Evolutionary conservation across 805 yeast genomes (phyloP).

Genomic region (Zygosaccharomyces siamensis): DNA sequence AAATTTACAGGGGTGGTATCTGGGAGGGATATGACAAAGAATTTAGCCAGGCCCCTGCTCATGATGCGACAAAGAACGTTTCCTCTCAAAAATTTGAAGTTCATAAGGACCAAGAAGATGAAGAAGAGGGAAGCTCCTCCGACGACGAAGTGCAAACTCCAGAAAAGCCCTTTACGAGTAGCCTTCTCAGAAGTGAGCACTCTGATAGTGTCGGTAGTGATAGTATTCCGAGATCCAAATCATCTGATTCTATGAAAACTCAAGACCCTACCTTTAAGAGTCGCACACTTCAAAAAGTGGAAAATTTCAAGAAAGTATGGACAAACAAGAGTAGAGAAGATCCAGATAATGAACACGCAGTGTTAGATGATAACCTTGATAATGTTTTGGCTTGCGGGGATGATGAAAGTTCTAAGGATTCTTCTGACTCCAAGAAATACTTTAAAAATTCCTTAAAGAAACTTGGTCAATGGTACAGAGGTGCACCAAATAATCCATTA

Average conservation of each 20-base stretch:
- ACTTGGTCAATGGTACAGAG: slow-evolving; percentile 64
- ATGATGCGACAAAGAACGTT: slow-evolving; percentile 7
- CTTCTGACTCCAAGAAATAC: slow-evolving; percentile 35
- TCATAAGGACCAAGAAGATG: background rate
- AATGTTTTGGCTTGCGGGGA: slow-evolving; percentile 16
- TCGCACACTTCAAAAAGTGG: slow-evolving; percentile 20
- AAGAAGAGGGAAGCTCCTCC: background rate
- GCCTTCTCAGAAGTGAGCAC: background rate
- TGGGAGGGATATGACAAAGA: slow-evolving; percentile 48
- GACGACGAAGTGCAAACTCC: background rate
- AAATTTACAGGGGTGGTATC: slow-evolving; percentile 85
- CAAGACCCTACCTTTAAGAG: slow-evolving; percentile 12
- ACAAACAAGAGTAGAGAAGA: slow-evolving; percentile 26
- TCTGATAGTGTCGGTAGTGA: slow-evolving; percentile 2
- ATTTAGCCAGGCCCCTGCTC: background rate
- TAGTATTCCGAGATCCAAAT: background rate
- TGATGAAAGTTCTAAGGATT: slow-evolving; percentile 21
- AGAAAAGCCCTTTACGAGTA: background rate
- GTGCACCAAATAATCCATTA: slow-evolving; percentile 8
- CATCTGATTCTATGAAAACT: slow-evolving; percentile 3
- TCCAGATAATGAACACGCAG: slow-evolving; percentile 23
- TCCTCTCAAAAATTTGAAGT: slow-evolving; percentile 5
- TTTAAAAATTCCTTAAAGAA: slow-evolving; percentile 48
- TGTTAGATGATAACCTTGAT: slow-evolving; percentile 23
- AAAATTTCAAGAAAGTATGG: slow-evolving; percentile 16